phyloP scores from a whole-genome alignment of 1,284 basidiomycete species.

The Athelia psychrophila region DNA sequence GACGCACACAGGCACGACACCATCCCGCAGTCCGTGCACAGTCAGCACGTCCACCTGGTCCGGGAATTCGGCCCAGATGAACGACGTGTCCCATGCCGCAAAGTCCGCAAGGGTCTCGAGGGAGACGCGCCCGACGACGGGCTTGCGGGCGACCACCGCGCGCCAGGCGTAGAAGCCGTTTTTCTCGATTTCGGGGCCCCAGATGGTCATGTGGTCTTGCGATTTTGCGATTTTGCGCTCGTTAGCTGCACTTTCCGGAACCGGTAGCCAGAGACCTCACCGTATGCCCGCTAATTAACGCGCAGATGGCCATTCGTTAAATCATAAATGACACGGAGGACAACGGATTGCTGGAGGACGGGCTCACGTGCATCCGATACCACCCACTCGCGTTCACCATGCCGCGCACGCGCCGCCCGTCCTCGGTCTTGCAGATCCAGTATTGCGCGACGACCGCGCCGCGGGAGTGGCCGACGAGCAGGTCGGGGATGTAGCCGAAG shows the following conservation, averaged over 20 bases:
- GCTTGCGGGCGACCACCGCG: slow-evolving; percentile 58
- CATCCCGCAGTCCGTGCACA: slow-evolving; percentile 65
- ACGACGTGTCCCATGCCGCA: slow-evolving; percentile 56
- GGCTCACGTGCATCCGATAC: slow-evolving; percentile 69
- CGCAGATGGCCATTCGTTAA: not conserved
- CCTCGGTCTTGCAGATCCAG: slow-evolving; percentile 63
- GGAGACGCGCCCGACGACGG: slow-evolving; percentile 47
- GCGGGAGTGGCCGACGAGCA: slow-evolving; percentile 73
- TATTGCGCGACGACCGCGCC: slow-evolving; percentile 62
- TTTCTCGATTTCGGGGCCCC: slow-evolving; percentile 38
- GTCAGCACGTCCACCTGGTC: slow-evolving; percentile 56
- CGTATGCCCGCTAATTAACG: not conserved
- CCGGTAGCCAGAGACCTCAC: not conserved
- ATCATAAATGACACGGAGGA: not conserved
- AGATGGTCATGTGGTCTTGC: slow-evolving; percentile 17
- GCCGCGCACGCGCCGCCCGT: slow-evolving; percentile 49
- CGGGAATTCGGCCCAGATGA: slow-evolving; percentile 67
- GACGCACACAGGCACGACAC: slow-evolving; percentile 64
- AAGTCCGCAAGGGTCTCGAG: slow-evolving; percentile 59
- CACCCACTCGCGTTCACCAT: slow-evolving; percentile 72
- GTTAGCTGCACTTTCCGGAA: not conserved
- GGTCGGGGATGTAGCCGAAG: slow-evolving; percentile 64
- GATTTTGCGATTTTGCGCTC: slow-evolving; percentile 4
- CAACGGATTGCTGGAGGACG: not conserved
- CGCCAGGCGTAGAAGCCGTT: slow-evolving; percentile 60